Percentiles rank a stretch among this genome's conserved stretches.
phyloP scores from a whole-genome alignment of 1,284 basidiomycete species.

The Tilletia indica region DNA sequence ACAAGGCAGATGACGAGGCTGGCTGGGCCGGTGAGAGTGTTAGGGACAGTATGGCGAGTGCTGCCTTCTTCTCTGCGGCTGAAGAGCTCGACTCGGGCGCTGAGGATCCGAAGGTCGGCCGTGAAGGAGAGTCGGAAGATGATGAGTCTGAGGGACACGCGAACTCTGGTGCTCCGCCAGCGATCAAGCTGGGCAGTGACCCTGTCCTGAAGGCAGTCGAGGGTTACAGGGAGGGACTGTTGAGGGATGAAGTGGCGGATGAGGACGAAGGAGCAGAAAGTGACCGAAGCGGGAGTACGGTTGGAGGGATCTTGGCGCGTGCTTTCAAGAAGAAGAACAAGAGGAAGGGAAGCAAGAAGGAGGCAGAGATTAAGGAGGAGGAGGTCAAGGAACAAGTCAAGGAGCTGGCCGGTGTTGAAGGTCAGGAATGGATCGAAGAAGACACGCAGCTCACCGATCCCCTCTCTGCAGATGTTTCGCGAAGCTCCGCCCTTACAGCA shows the following conservation, averaged over 20 bases:
- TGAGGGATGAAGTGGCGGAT: background rate
- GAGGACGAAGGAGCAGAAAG: conserved; percentile 13
- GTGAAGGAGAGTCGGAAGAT: too few relatives aligned
- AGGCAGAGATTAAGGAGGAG: background rate
- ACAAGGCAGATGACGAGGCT: conserved; percentile 22
- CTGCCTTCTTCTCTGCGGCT: conserved; percentile 33
- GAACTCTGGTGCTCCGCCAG: background rate
- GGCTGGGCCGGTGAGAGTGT: background rate
- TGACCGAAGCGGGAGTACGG: conserved; percentile 10
- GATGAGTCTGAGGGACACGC: background rate
- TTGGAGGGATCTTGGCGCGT: conserved; percentile 1
- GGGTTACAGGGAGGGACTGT: background rate
- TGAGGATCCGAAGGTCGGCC: conserved; percentile 6
- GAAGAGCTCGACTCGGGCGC: conserved; percentile 23
- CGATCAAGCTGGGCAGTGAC: background rate
- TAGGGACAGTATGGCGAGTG: conserved; percentile 23
- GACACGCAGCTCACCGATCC: background rate
- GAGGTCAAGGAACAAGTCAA: background rate
- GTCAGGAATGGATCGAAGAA: background rate
- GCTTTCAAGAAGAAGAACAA: conserved; percentile 8
- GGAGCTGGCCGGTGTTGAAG: background rate
- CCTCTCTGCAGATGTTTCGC: background rate
- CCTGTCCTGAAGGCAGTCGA: background rate
- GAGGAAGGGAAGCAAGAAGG: background rate
- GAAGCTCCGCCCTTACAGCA: background rate